A percentile compares a stretch with the other conserved stretches of the same genome.
Evolutionary conservation across 495 filamentous ascomycete species (phyloP).

Genomic region (Terfezia boudieri): DNA sequence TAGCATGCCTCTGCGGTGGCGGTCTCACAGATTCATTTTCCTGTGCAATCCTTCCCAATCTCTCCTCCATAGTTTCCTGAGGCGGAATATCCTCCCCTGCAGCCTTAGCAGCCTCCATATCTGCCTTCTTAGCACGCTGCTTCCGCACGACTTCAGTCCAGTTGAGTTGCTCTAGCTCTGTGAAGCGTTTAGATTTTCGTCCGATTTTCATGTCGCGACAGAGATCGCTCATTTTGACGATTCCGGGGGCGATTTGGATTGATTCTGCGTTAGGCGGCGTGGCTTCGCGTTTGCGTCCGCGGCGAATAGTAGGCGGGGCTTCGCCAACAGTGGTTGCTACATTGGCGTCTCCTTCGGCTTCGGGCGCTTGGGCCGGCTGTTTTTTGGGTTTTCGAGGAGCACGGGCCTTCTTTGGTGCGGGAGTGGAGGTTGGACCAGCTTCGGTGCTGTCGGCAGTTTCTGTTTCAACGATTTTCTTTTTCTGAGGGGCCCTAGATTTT

Average conservation of each 20-base stretch:
- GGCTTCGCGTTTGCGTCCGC: slow-evolving; percentile 27
- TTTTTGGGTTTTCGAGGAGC: not conserved
- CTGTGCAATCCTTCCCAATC: slow-evolving; percentile 5
- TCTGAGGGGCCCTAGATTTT: not conserved
- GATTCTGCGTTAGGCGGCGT: slow-evolving; percentile 63
- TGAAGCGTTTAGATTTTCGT: slow-evolving; percentile 50
- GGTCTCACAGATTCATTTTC: not conserved
- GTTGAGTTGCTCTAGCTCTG: slow-evolving; percentile 27
- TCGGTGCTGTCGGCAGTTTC: not conserved
- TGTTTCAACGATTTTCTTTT: not conserved
- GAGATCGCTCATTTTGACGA: slow-evolving; percentile 63
- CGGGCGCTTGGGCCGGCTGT: not conserved
- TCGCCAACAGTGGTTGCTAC: not conserved
- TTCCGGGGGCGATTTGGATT: slow-evolving; percentile 41
- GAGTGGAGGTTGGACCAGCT: not conserved
- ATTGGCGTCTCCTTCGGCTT: not conserved
- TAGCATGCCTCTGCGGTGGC: slow-evolving; percentile 20
- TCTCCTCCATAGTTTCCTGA: slow-evolving; percentile 7
- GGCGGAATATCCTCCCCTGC: slow-evolving; percentile 4
- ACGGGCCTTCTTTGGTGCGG: not conserved
- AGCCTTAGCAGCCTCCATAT: slow-evolving; percentile 2
- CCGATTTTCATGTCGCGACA: slow-evolving; percentile 56
- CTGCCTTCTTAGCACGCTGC: slow-evolving; percentile 2
- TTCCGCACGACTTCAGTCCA: slow-evolving; percentile 7
- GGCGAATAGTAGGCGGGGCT: slow-evolving; percentile 1